Evolutionary conservation across 2,329 filamentous ascomycete species (phyloP), one percentile per base, ranked within the genome.

Genomic region (Neonectria sp.): DNA sequence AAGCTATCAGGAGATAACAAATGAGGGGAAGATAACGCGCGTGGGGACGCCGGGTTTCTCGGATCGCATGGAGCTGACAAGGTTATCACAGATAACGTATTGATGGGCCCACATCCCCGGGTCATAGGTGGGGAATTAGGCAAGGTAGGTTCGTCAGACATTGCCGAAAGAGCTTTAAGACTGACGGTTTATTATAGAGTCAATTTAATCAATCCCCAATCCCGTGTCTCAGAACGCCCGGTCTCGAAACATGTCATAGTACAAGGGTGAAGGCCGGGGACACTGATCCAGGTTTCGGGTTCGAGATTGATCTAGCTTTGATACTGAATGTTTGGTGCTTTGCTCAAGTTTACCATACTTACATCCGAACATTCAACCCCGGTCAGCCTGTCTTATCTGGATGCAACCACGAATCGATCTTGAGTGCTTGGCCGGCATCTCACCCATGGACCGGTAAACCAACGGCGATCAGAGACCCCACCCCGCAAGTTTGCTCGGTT

Each of bases 11-110:
- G 21, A 29, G 24, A 46, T 46, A 25, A 15, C 57, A 48, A 60
- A 31, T 40, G 48, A 33, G 55, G 61, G 48, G 55, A 29, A 59
- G 61, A 64, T 65, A 60, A 49, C 43, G 43, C 29, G 12, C 49
- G 56, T 65, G 62, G 51, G 31, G 51, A 60, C 48, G 11, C 31
- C 31, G 25, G 33, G 55, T 33, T 40, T 24, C 31, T 43, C 4
- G 7, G 7, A 29, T 27, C 33, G 55, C 40, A 33, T 49, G 37
- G 25, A 49, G 25, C 45, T 17, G 25, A 31, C 48, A 51, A 31
- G 48, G 25, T 31, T n/a, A 29, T 31, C 27, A n/a, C 48, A 65
- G 62, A 65, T 60, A 65, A 56, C 48, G 40, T 55, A 21, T 27
- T 25, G n/a, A 29, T 21, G 9, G 40, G 11, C 45, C 24, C 48